These are phyloP conservation scores for Onygenales sp. DNA, from an alignment of 2,329 filamentous ascomycete genomes.

Conservation along the genomic window DNA sequence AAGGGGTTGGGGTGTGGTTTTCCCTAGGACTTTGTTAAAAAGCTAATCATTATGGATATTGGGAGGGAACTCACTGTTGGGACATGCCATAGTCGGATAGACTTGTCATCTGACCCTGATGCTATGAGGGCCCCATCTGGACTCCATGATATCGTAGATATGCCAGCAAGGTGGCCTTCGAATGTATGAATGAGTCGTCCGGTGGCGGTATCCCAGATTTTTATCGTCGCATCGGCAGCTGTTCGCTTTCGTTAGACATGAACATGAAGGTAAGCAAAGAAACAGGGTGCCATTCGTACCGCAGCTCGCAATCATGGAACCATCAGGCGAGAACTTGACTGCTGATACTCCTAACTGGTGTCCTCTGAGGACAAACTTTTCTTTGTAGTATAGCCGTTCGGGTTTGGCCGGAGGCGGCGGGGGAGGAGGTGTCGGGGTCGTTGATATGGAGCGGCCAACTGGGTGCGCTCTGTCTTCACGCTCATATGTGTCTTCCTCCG, in stretches of 20 bases:
- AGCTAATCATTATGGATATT: not conserved
- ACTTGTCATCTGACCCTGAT: constrained; percentile 91
- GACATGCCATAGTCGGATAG: constrained; percentile 83
- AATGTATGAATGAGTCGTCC: constrained; percentile 78
- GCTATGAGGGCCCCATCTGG: constrained; percentile 81
- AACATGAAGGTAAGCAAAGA: not conserved
- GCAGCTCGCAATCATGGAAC: constrained; percentile 77
- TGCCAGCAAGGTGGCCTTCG: constrained; percentile 84
- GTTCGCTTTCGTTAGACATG: constrained; percentile 4
- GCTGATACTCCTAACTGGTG: constrained; percentile 73
- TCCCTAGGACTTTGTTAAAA: constrained; percentile 26
- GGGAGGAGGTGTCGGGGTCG: constrained; percentile 27
- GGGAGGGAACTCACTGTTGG: constrained; percentile 33
- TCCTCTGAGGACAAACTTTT: constrained; percentile 62
- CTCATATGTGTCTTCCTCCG: constrained; percentile 1
- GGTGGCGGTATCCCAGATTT: constrained; percentile 76
- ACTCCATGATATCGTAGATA: constrained; percentile 89
- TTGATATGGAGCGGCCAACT: constrained; percentile 11
- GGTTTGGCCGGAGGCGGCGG: constrained; percentile 41
- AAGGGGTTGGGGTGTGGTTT: constrained; percentile 53
- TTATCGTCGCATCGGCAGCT: constrained; percentile 79
- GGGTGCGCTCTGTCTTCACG: constrained; percentile 1
- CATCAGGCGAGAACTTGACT: constrained; percentile 85
- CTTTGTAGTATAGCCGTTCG: constrained; percentile 55
- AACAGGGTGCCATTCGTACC: constrained; percentile 38